phyloP scores from a whole-genome alignment of 176 grass and related monocot species.

The Chloris gayana region DNA sequence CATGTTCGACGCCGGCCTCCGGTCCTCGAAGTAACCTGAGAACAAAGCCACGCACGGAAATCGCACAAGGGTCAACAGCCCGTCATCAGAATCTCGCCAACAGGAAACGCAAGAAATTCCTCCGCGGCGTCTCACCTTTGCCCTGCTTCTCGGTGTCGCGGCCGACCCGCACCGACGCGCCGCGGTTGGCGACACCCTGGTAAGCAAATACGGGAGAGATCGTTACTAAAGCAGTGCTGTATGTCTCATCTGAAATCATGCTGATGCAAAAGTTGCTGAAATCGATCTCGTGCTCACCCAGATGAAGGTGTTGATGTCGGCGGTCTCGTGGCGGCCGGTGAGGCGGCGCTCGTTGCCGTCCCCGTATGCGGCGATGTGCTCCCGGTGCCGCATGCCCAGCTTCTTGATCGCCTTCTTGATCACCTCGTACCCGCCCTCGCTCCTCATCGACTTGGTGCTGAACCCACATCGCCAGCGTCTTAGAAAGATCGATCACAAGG shows the following conservation, averaged over 20 bases:
- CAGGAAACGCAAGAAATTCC: neutral
- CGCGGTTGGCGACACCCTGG: slow-evolving; percentile 81
- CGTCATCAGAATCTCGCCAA: neutral
- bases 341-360: slow-evolving; percentile 92
- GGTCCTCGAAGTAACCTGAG: slow-evolving; percentile 81
- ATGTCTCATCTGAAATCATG: neutral
- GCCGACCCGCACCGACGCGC: slow-evolving; percentile 79
- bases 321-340: slow-evolving; percentile 85
- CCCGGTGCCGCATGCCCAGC: slow-evolving; percentile 57
- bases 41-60: neutral
- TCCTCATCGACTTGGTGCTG: slow-evolving; percentile 91
- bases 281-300: slow-evolving; percentile 52
- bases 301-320: slow-evolving; percentile 83
- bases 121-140: slow-evolving; percentile 47
- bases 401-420: slow-evolving; percentile 85
- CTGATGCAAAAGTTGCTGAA: too few species aligned
- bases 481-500: neutral
- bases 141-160: slow-evolving; percentile 77
- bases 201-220: neutral
- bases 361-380: slow-evolving; percentile 86
- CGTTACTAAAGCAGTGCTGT: neutral
- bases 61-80: neutral
- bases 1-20: slow-evolving; percentile 92
- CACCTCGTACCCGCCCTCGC: slow-evolving; percentile 71
- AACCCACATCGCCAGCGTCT: neutral